Evolutionary conservation across 2,329 filamentous ascomycete genomes (phyloP).

Genomic region (Bisporella sp.): DNA sequence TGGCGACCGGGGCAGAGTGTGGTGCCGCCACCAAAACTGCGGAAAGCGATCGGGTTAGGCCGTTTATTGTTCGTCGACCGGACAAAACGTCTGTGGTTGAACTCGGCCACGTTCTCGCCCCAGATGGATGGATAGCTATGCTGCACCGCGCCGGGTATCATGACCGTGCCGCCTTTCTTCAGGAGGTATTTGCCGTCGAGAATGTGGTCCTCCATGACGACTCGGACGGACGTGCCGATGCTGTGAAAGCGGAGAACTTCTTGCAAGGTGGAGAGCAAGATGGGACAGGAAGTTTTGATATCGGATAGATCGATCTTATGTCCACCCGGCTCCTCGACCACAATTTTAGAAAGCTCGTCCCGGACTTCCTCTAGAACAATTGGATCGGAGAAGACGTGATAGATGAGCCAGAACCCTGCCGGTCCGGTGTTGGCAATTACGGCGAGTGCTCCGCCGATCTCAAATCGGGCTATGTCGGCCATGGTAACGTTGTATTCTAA

Average conservation of each 20-base stretch:
- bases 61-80: constrained; percentile 7
- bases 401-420: constrained; percentile 31
- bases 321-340: constrained; percentile 1
- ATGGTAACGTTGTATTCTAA: constrained; percentile 2
- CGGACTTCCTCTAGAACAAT: constrained; percentile 22
- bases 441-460: constrained; percentile 25
- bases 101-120: constrained; percentile 32
- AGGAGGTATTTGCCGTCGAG: constrained; percentile 34
- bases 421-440: constrained; percentile 30
- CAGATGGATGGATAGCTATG: constrained; percentile 33
- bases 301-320: constrained; percentile 25
- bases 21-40: constrained; percentile 30
- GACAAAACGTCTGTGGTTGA: constrained; percentile 35
- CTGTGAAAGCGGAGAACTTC: constrained; percentile 36
- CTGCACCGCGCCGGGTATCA: constrained; percentile 34
- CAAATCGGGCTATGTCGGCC: constrained; percentile 19
- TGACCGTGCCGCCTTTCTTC: constrained; percentile 34
- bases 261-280: constrained; percentile 33
- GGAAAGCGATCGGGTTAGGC: constrained; percentile 15
- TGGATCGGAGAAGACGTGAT: constrained; percentile 25
- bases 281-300: neutral
- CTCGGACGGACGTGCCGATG: constrained; percentile 30
- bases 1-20: constrained; percentile 30
- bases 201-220: constrained; percentile 34
- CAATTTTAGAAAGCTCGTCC: constrained; percentile 22